Evolutionary conservation across 164 flowering plant species (phyloP), one percentile per base, ranked within the genome.

Genomic region (Berberis thunbergii): DNA sequence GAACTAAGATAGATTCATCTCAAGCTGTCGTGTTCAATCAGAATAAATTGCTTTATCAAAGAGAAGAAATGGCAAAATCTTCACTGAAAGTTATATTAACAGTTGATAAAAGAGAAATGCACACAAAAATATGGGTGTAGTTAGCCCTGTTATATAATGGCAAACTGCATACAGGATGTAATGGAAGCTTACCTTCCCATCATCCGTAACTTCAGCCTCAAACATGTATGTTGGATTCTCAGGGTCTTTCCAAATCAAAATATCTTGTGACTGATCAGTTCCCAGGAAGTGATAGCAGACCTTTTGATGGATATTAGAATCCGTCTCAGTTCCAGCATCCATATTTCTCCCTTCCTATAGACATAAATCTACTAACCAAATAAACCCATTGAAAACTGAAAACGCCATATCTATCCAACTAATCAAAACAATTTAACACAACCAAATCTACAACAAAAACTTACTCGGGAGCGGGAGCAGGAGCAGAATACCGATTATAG

Each of bases 251-350:
- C 96, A 95, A 75, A 97, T 91, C 70, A 95, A 70, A 59, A 95
- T 78, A 75, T 95, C 99, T 72, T 89, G 81, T 54, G 91, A 85
- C 69, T 95, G 98, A 66, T 89, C 85, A 0, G 88, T 88, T 38
- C 98, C 98, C 77, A 91, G 57, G 66, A 86, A 79, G 74, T 95
- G 99, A 73, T 95, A 95, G 75, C 81, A 88, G 1, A 95, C 13
- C 70, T 84, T 82, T n/a, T 91, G 92, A 77, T 89, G 67, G 55
- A 91, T 81, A 69, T 85, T 91, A 12, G 86, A 60, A 70, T 85
- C 74, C 3, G 96, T 95, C 78, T 87, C 98, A 11, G 97, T 91
- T n/a, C 99, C 99, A 71, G 94, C 96, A 77, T 88, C 97, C 49
- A 86, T 8, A 43, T 73, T 60, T 78, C 95, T 64, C 85, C 90